phyloP scores from a whole-genome alignment of 2,329 filamentous ascomycete genomes.

The Sphaerostilbella broomeana region DNA sequence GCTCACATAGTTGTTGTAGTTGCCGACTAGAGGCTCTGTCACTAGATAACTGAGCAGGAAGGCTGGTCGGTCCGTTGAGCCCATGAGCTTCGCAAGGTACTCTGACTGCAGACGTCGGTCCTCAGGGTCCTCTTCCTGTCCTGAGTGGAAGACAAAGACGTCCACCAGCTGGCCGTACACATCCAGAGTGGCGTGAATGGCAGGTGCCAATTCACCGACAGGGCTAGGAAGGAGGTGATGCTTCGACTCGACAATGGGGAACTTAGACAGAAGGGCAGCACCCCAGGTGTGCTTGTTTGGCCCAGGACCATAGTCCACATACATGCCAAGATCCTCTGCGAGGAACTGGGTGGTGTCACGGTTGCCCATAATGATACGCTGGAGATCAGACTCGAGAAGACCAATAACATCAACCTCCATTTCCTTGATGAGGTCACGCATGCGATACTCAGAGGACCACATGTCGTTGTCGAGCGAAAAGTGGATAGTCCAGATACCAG shows the following conservation, averaged over 20 bases:
- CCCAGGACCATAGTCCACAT: conserved; percentile 92
- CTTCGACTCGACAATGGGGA: conserved; percentile 93
- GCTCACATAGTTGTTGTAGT: conserved; percentile 94
- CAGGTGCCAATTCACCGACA: conserved; percentile 88
- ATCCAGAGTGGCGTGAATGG: conserved; percentile 93
- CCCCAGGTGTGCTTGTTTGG: conserved; percentile 99
- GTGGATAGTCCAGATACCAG: conserved; percentile 98
- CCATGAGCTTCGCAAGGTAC: conserved; percentile 86
- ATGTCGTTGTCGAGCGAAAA: conserved; percentile 98
- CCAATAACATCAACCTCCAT: conserved; percentile 96
- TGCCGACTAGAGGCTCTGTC: conserved; percentile 81
- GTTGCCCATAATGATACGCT: conserved; percentile 99
- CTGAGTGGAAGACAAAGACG: conserved; percentile 97
- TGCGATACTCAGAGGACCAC: conserved; percentile 94
- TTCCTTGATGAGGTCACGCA: conserved; percentile 85
- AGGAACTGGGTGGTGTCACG: conserved; percentile 92
- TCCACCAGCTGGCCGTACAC: conserved; percentile 87
- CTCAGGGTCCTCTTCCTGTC: conserved; percentile 92
- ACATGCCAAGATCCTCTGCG: conserved; percentile 96
- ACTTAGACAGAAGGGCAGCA: conserved; percentile 85
- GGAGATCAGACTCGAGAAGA: conserved; percentile 85
- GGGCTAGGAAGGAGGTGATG: conserved; percentile 92
- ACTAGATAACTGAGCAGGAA: conserved; percentile 90
- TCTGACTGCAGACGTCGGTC: conserved; percentile 80
- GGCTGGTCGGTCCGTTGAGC: conserved; percentile 67